Evolutionary conservation across 2,329 filamentous ascomycete genomes (phyloP).

Genomic region (Clonostachys solani): DNA sequence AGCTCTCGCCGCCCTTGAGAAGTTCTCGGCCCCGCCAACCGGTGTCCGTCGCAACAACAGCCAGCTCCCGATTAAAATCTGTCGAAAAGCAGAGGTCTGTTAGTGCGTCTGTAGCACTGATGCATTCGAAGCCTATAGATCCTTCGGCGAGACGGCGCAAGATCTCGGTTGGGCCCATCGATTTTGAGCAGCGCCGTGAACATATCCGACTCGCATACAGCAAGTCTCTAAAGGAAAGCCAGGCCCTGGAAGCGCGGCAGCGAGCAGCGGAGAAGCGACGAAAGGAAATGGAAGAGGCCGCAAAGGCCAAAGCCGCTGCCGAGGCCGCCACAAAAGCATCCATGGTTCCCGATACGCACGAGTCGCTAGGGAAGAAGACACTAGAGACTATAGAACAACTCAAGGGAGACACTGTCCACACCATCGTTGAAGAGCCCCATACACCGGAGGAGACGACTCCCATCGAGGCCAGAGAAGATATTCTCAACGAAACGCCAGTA

Average conservation of each 20-base stretch:
- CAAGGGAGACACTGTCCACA: no score
- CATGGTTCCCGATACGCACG: no score
- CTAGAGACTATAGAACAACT: no score
- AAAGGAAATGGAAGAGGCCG: constrained; percentile 43
- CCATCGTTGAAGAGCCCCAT: no score
- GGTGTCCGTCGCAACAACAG: constrained; percentile 70
- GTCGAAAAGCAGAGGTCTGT: constrained; percentile 37
- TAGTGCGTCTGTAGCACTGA: neutral
- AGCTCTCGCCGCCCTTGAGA: constrained; percentile 72
- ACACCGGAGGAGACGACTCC: no score
- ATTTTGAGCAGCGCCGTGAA: constrained; percentile 79
- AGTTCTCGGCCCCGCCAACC: constrained; percentile 80
- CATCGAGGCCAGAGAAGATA: no score
- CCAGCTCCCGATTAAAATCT: constrained; percentile 63
- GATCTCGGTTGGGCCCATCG: constrained; percentile 67
- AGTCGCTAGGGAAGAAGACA: no score
- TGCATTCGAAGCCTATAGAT: constrained; percentile 26
- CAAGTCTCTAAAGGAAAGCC: constrained; percentile 73
- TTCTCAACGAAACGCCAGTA: no score
- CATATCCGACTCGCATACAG: constrained; percentile 83
- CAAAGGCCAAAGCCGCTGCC: constrained; percentile 30
- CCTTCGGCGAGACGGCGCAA: constrained; percentile 39
- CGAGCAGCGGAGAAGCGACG: constrained; percentile 46
- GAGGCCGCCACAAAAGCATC: constrained; percentile 4
- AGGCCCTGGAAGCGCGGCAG: constrained; percentile 52